Percentiles rank a stretch among this genome's conserved stretches.
Evolutionary conservation across 2,329 filamentous ascomycete species (phyloP).

Genomic region (Fusarium nanum): DNA sequence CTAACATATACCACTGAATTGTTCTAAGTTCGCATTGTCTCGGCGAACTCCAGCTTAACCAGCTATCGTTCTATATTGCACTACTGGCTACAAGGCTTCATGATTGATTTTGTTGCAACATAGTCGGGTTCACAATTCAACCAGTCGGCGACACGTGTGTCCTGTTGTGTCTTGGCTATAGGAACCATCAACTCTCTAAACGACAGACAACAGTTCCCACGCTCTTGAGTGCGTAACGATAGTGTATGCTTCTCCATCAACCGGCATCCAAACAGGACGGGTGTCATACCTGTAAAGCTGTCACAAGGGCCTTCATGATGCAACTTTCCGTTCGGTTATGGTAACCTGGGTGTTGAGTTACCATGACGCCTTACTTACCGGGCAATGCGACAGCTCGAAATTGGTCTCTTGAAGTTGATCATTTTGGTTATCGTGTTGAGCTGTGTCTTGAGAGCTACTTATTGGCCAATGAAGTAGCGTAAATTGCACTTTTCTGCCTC

Average conservation of each 20-base stretch:
- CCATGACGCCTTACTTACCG: slow-evolving; percentile 10
- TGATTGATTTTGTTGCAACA: neutral
- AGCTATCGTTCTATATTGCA: neutral
- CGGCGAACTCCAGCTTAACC: neutral
- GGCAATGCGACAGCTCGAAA: neutral
- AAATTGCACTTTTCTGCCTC: slow-evolving; percentile 17
- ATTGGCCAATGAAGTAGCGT: neutral
- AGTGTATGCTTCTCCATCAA: slow-evolving; percentile 2
- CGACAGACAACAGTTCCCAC: neutral
- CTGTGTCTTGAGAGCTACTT: neutral
- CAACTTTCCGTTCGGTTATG: slow-evolving; percentile 20
- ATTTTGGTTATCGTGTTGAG: neutral
- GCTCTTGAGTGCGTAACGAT: slow-evolving; percentile 27
- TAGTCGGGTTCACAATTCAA: slow-evolving; percentile 30
- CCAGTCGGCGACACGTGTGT: slow-evolving; percentile 37
- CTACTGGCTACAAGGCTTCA: neutral
- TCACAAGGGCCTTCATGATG: slow-evolving; percentile 24
- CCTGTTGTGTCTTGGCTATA: slow-evolving; percentile 29
- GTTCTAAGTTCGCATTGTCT: neutral
- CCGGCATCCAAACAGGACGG: neutral
- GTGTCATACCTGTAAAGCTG: slow-evolving; percentile 30
- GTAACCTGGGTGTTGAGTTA: slow-evolving; percentile 16
- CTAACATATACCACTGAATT: neutral
- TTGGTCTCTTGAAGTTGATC: neutral
- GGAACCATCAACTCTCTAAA: slow-evolving; percentile 14